Conservation (phyloP, 495 filamentous ascomycete species). For the Aspergillus bridgeri region DNA sequence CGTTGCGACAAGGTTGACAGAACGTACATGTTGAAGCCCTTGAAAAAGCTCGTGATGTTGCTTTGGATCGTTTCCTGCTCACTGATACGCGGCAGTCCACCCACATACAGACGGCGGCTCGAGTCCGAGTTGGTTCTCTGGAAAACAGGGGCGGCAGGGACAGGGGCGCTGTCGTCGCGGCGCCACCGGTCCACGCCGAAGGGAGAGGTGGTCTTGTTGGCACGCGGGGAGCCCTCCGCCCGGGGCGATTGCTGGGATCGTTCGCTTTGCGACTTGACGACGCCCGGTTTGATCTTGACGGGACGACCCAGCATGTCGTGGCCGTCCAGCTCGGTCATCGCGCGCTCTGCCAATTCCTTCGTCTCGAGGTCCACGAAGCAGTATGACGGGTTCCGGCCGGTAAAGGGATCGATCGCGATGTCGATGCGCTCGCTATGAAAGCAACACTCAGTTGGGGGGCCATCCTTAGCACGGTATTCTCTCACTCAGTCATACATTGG, state of each 20-base stretch:
- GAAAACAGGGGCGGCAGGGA: conserved; percentile 12
- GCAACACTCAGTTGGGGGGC: conserved; percentile 23
- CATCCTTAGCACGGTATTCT: neutral
- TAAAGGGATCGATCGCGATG: conserved; percentile 65
- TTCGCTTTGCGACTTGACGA: conserved; percentile 40
- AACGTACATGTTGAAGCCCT: conserved; percentile 50
- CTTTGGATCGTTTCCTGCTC: conserved; percentile 50
- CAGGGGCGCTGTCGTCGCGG: conserved; percentile 19
- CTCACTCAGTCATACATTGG: conserved; percentile 33
- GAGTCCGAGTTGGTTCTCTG: conserved; percentile 33
- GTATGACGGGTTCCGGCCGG: conserved; percentile 65
- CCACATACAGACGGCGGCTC: conserved; percentile 59
- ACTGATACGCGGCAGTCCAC: conserved; percentile 57
- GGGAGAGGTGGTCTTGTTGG: conserved; percentile 16
- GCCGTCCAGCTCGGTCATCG: conserved; percentile 55
- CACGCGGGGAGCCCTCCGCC: conserved; percentile 21
- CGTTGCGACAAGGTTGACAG: neutral
- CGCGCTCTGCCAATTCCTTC: conserved; percentile 53
- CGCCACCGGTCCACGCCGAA: conserved; percentile 39
- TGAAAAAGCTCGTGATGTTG: conserved; percentile 57
- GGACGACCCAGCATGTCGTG: conserved; percentile 49
- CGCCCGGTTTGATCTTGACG: conserved; percentile 60
- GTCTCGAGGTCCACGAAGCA: conserved; percentile 64
- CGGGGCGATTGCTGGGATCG: conserved; percentile 14
- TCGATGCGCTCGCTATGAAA: conserved; percentile 55